A percentile compares a stretch with the other conserved stretches of the same genome.
Evolutionary conservation across 768 basidiomycete genomes (phyloP).

Genomic region (Kwoniella heveanensis): DNA sequence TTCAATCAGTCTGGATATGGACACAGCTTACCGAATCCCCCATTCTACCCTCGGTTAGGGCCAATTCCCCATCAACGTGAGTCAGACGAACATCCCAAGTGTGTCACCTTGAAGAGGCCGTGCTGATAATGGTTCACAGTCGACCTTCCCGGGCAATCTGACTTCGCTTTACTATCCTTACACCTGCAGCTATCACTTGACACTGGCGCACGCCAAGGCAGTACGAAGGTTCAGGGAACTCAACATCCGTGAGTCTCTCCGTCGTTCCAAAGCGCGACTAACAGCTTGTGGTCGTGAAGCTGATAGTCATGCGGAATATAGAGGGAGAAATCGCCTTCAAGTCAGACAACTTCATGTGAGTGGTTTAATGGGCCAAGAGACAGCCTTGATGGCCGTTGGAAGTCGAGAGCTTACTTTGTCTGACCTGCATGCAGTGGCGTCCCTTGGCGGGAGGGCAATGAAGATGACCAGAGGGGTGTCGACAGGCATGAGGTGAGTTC

Average conservation of each 20-base stretch:
- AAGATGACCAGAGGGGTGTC: conserved; percentile 59
- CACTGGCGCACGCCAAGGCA: conserved; percentile 36
- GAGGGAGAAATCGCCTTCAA: conserved; percentile 60
- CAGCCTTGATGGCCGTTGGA: too few relatives aligned
- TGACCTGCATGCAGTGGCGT: conserved; percentile 15
- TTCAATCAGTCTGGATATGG: too few relatives aligned
- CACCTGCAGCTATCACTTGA: conserved; percentile 30
- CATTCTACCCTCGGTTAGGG: not conserved
- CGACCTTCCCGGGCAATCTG: conserved; percentile 13
- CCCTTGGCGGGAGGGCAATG: conserved; percentile 36
- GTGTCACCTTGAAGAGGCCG: too few relatives aligned
- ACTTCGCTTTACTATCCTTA: conserved; percentile 19
- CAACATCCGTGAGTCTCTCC: conserved; percentile 25
- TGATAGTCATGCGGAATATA: not conserved
- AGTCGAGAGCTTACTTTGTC: too few relatives aligned
- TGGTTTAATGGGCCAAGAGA: not conserved
- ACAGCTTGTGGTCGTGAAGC: too few relatives aligned
- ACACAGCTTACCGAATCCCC: too few relatives aligned
- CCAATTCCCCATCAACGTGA: conserved; percentile 17
- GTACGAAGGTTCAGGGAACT: conserved; percentile 31
- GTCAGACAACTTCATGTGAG: conserved; percentile 60
- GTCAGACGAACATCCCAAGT: not conserved
- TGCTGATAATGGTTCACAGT: not conserved
- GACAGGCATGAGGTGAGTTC: conserved; percentile 58
- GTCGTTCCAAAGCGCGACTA: too few relatives aligned